Conservation (phyloP, 2,329 filamentous ascomycete species). For the Paracorniculantispora psalliotae region DNA sequence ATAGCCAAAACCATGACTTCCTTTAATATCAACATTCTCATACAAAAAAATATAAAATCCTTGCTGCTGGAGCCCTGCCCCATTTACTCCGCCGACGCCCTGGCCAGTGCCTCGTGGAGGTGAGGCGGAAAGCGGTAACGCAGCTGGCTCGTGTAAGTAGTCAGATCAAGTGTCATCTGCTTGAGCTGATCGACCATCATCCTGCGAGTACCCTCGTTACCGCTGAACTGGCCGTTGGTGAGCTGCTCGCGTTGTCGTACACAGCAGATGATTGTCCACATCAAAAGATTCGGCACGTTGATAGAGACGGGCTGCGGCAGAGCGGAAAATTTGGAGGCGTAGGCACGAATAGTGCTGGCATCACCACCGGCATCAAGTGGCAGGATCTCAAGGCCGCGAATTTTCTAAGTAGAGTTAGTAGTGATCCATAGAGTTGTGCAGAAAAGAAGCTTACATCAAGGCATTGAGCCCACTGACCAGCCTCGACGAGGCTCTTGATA, state of each 20-base stretch:
- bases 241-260: slow-evolving; percentile 71
- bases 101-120: slow-evolving; percentile 82
- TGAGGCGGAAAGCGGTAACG: slow-evolving; percentile 83
- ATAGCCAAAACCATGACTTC: slow-evolving; percentile 6
- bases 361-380: slow-evolving; percentile 72
- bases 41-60: neutral
- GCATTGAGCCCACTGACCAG: slow-evolving; percentile 51
- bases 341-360: slow-evolving; percentile 70
- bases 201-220: slow-evolving; percentile 59
- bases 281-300: slow-evolving; percentile 84
- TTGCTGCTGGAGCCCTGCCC: no score
- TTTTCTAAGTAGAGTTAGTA: slow-evolving; percentile 48
- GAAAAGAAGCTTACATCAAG: slow-evolving; percentile 46
- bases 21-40: neutral
- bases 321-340: slow-evolving; percentile 74
- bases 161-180: slow-evolving; percentile 81
- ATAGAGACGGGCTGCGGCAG: slow-evolving; percentile 77
- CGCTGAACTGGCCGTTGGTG: slow-evolving; percentile 66
- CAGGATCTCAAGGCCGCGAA: slow-evolving; percentile 70
- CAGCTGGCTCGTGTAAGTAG: slow-evolving; percentile 89
- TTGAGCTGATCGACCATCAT: slow-evolving; percentile 66
- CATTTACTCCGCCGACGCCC: slow-evolving; percentile 64
- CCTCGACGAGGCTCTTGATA: slow-evolving; percentile 54
- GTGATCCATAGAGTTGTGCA: slow-evolving; percentile 13
- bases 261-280: slow-evolving; percentile 90